Evolutionary conservation across 495 filamentous ascomycete genomes (phyloP).

Genomic region (Jackrogersella multiformis): DNA sequence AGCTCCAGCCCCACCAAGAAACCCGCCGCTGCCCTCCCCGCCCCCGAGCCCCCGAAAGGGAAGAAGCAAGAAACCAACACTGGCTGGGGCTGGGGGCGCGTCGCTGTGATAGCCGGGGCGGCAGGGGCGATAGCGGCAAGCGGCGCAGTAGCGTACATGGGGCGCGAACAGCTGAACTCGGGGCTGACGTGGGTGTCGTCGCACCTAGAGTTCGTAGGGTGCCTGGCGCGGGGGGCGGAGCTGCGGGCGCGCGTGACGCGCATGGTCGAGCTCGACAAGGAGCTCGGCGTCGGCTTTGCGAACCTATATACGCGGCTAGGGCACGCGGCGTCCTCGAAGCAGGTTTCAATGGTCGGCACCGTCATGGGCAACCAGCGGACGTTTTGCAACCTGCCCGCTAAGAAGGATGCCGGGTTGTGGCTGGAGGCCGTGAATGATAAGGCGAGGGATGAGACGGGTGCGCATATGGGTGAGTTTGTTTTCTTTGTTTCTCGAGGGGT

Average conservation of each 20-base stretch:
- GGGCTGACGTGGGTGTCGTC: constrained; percentile 83
- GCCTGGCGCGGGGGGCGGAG: constrained; percentile 80
- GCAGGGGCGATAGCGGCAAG: constrained; percentile 83
- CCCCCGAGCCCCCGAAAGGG: constrained; percentile 43
- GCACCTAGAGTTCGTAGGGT: constrained; percentile 96
- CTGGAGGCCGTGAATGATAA: constrained; percentile 77
- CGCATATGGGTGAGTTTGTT: constrained; percentile 72
- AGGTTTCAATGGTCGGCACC: constrained; percentile 57
- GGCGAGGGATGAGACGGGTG: constrained; percentile 78
- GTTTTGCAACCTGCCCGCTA: constrained; percentile 80
- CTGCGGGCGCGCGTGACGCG: constrained; percentile 70
- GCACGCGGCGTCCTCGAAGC: constrained; percentile 59
- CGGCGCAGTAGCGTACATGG: constrained; percentile 87
- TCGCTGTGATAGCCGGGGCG: constrained; percentile 84
- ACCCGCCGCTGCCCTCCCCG: constrained; percentile 46
- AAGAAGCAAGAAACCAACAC: constrained; percentile 56
- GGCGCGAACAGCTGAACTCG: constrained; percentile 76
- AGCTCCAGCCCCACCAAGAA: constrained; percentile 43
- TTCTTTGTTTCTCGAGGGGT: neutral
- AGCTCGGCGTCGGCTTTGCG: constrained; percentile 71
- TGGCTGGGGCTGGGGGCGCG: constrained; percentile 76
- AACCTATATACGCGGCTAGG: constrained; percentile 89
- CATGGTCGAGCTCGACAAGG: constrained; percentile 64
- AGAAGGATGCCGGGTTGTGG: constrained; percentile 64
- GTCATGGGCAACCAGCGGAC: constrained; percentile 71